Conservation (phyloP, 345 rosid species). For the Rhizophora mangle region DNA sequence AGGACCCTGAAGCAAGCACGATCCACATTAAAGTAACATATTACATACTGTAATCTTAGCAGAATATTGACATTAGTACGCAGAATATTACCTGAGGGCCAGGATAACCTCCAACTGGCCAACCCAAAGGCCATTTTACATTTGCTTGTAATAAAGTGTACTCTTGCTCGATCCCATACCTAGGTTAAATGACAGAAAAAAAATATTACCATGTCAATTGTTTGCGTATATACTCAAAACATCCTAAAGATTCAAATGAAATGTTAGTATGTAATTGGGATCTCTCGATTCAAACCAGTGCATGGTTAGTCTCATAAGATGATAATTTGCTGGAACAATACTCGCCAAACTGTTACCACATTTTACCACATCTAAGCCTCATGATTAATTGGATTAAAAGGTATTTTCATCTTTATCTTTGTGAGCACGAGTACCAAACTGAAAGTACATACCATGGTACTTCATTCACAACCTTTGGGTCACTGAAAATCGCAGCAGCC, state of each 20-base stretch:
- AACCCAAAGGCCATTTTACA: slow-evolving; percentile 96
- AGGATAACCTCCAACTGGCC: slow-evolving; percentile 98
- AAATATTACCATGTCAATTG: background rate
- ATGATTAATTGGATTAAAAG: no score
- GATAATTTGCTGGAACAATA: background rate
- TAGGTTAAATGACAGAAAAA: slow-evolving; percentile 14
- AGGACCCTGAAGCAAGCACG: slow-evolving; percentile 65
- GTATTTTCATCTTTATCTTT: background rate
- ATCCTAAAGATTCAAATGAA: background rate
- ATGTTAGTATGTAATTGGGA: no score
- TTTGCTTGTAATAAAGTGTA: slow-evolving; percentile 86
- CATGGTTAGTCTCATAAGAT: background rate
- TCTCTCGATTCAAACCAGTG: no score
- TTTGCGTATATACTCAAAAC: background rate
- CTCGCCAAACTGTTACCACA: no score
- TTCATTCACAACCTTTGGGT: slow-evolving; percentile 61
- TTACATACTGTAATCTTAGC: background rate
- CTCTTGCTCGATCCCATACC: slow-evolving; percentile 99
- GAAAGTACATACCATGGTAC: slow-evolving; percentile 64
- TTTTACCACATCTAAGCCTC: no score
- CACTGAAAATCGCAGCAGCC: slow-evolving; percentile 78
- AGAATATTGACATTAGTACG: background rate
- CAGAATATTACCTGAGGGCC: slow-evolving; percentile 78
- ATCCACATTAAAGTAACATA: background rate
- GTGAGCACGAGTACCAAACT: slow-evolving; percentile 8